These are phyloP conservation scores for Talaromyces funiculosus DNA, from an alignment of 2,329 filamentous ascomycete genomes.

Conservation along the genomic window DNA sequence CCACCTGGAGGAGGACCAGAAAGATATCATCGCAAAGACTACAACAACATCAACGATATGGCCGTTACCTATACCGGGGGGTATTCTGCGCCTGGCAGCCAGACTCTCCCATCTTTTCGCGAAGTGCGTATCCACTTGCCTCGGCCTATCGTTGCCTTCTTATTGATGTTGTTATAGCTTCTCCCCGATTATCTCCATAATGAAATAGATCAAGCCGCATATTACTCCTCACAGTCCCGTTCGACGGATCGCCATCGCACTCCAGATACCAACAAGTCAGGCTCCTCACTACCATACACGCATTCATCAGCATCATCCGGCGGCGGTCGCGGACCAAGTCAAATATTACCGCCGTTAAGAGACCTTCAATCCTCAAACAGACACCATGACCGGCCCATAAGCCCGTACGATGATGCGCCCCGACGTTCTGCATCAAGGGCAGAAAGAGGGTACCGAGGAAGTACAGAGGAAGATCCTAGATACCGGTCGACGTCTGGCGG, in stretches of 20 bases:
- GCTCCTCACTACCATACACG: conserved; percentile 23
- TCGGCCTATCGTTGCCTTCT: neutral
- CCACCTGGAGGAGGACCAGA: conserved; percentile 7
- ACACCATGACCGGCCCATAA: conserved; percentile 18
- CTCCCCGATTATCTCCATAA: conserved; percentile 38
- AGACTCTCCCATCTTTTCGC: conserved; percentile 15
- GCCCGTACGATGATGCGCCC: conserved; percentile 22
- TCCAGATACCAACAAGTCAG: conserved; percentile 28
- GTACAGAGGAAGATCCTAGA: conserved; percentile 21
- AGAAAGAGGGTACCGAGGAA: neutral
- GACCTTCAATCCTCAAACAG: conserved; percentile 31
- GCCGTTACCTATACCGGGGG: conserved; percentile 11
- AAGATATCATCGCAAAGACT: conserved; percentile 8
- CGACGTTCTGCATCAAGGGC: conserved; percentile 1
- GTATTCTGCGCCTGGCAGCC: conserved; percentile 7
- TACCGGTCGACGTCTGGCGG: conserved; percentile 18
- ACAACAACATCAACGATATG: conserved; percentile 7
- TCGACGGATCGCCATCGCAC: conserved; percentile 18
- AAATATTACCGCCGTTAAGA: conserved; percentile 33
- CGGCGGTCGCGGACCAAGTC: conserved; percentile 23
- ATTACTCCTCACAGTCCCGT: conserved; percentile 23
- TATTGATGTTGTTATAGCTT: conserved; percentile 21
- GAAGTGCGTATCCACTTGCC: conserved; percentile 1
- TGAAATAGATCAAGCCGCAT: conserved; percentile 37
- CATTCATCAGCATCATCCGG: conserved; percentile 23